These are phyloP conservation scores for Saksenaea oblongispora DNA, from an alignment of 371 early-diverging fungal species.

Conservation along the genomic window DNA sequence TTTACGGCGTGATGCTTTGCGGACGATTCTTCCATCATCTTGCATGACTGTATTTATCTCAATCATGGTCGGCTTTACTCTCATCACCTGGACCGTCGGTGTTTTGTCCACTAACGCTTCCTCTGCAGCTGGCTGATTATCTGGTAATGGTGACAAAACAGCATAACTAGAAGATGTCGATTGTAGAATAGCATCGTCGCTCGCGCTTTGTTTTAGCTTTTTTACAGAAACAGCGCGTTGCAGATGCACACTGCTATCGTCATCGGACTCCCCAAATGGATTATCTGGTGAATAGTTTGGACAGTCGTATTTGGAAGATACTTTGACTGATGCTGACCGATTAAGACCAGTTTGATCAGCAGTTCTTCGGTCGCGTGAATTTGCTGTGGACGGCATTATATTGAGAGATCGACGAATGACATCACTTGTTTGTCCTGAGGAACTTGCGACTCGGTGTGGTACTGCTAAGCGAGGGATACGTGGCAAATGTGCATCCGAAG, in stretches of 20 bases:
- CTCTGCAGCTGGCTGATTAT: conserved; percentile 5
- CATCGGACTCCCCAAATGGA: conserved; percentile 5
- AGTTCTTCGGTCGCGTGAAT: not conserved
- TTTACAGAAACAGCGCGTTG: conserved; percentile 31
- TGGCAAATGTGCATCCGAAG: conserved; percentile 11
- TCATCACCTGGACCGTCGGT: conserved; percentile 8
- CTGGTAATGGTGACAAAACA: conserved; percentile 4
- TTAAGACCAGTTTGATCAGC: conserved; percentile 2
- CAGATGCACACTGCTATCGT: conserved; percentile 8
- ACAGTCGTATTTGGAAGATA: conserved; percentile 35
- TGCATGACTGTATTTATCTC: conserved; percentile 24
- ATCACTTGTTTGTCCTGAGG: conserved; percentile 18
- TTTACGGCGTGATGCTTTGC: conserved; percentile 29
- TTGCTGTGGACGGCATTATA: conserved; percentile 13
- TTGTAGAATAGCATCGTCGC: conserved; percentile 6
- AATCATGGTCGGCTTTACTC: conserved; percentile 30
- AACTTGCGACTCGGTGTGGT: conserved; percentile 5
- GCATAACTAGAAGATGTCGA: conserved; percentile 10
- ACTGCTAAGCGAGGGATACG: conserved; percentile 35
- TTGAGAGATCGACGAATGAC: conserved; percentile 34
- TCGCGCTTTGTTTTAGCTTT: conserved; percentile 11
- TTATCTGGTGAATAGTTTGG: not conserved
- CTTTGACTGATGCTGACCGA: conserved; percentile 38
- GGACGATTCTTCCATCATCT: conserved; percentile 18
- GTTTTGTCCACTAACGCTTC: not conserved